Evolutionary conservation across 2,329 filamentous ascomycete genomes (phyloP), one percentile per base, ranked within the genome.

Genomic region (Coniochaeta pulveracea): DNA sequence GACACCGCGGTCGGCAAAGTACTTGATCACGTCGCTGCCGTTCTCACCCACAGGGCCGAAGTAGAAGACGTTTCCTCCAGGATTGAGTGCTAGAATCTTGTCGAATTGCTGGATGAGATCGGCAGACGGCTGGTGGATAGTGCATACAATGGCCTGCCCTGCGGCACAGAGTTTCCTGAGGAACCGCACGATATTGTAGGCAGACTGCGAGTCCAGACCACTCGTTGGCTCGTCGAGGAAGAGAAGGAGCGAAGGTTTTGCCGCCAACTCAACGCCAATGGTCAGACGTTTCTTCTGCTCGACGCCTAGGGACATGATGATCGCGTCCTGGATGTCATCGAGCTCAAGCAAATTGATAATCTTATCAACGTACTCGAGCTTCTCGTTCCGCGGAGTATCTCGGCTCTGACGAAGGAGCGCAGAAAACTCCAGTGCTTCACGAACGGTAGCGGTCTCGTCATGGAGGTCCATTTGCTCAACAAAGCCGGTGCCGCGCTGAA

Each of bases 201-300:
- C 80, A 2, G 78, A 82, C 48, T 84, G 78, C 47, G 69, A 76
- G 51, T 85, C 80, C 11, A 85, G 64, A 52, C 80, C 80, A 19
- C 77, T 83, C 6, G 80, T 85, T 4, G 80, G 80, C 49, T 85
- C 80, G 47, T 85, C 80, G 17, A 85, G 64, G 63, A 85, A 85
- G 17, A 85, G 65, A 32, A 85, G 66, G 5, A 85, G 60, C 22
- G 76, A 67, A 3, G 80, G 80, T 51, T 80, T 82, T 4, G 80
- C 80, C 16, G 77, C 80, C 8, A 85, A 61, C 50, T 85, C 80
- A 3, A 85, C 80, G 49, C 77, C 80, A 39, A 85, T 85, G 1
- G 80, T 85, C 12, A 85, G 61, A 43, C 78, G 69, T 42, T 63
- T 63, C 33, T 56, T 50, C 37, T 63, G 58, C 41, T 63, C 59